phyloP scores from a whole-genome alignment of 1,284 basidiomycete species.

The Ceratobasidium sp. region DNA sequence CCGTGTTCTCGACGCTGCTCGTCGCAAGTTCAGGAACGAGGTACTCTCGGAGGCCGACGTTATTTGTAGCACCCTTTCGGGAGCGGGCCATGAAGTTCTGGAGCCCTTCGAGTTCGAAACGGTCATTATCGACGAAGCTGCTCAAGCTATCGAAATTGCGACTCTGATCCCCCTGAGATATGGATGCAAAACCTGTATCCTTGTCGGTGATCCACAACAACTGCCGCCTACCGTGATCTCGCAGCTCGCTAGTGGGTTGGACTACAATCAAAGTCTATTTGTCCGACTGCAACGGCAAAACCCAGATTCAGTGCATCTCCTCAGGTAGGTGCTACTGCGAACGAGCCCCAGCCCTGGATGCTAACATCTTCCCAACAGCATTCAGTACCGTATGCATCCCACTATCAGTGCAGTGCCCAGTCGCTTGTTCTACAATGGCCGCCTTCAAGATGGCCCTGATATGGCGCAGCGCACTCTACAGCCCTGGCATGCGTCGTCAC shows the following conservation, averaged over 20 bases:
- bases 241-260: constrained; percentile 78
- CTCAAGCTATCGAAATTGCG: constrained; percentile 95
- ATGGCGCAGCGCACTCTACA: constrained; percentile 88
- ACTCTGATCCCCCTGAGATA: constrained; percentile 98
- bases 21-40: constrained; percentile 76
- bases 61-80: constrained; percentile 93
- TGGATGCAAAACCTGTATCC: constrained; percentile 82
- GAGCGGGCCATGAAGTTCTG: constrained; percentile 90
- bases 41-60: constrained; percentile 91
- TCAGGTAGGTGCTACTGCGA: constrained; percentile 70
- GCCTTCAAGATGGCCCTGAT: constrained; percentile 85
- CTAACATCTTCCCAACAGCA: constrained; percentile 61
- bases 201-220: constrained; percentile 99
- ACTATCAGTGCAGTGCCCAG: constrained; percentile 93
- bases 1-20: constrained; percentile 79
- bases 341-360: constrained; percentile 4
- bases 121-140: constrained; percentile 98
- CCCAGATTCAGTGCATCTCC: constrained; percentile 84
- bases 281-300: constrained; percentile 87
- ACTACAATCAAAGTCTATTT: constrained; percentile 93
- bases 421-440: constrained; percentile 85
- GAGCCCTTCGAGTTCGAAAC: constrained; percentile 92
- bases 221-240: constrained; percentile 97
- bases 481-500: constrained; percentile 84
- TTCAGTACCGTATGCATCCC: constrained; percentile 99